phyloP scores from a whole-genome alignment of 1,139 yeast species.

The Scheffersomyces stambukii region DNA sequence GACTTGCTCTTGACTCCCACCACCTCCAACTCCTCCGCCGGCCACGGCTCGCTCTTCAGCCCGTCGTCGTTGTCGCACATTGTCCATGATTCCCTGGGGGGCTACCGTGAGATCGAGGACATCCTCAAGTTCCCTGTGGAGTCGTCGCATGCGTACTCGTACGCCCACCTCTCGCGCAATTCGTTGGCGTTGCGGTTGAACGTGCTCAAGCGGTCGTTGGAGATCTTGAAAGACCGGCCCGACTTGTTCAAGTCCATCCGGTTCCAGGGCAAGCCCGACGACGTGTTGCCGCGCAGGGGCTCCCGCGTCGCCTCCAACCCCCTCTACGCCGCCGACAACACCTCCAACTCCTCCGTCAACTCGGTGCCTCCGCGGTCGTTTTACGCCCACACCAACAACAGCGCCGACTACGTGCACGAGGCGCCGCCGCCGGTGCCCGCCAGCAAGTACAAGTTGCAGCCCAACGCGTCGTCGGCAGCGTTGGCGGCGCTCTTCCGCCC shows the following conservation, averaged over 20 bases:
- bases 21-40: conserved; percentile 3
- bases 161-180: conserved; percentile 77
- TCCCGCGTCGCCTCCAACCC: background rate
- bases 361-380: conserved; percentile 2
- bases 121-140: conserved; percentile 61
- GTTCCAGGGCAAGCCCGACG: conserved; percentile 2
- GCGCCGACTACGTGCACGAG: conserved; percentile 19
- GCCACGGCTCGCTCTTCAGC: conserved; percentile 5
- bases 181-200: conserved; percentile 72
- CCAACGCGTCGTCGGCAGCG: conserved; percentile 63
- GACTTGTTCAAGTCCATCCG: conserved; percentile 33
- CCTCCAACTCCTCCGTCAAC: conserved; percentile 1
- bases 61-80: conserved; percentile 6
- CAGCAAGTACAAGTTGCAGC: conserved; percentile 18
- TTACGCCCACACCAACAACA: conserved; percentile 16
- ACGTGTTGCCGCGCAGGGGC: too few relatives aligned
- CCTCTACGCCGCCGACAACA: conserved; percentile 2
- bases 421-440: conserved; percentile 3
- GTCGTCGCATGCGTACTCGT: conserved; percentile 81
- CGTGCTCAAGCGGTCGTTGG: conserved; percentile 70
- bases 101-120: conserved; percentile 24
- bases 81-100: too few relatives aligned
- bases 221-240: conserved; percentile 64
- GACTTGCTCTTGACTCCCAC: background rate
- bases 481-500: conserved; percentile 54